Evolutionary conservation across 140 eudicot species (phyloP).

Genomic region (Senecio squalidus): DNA sequence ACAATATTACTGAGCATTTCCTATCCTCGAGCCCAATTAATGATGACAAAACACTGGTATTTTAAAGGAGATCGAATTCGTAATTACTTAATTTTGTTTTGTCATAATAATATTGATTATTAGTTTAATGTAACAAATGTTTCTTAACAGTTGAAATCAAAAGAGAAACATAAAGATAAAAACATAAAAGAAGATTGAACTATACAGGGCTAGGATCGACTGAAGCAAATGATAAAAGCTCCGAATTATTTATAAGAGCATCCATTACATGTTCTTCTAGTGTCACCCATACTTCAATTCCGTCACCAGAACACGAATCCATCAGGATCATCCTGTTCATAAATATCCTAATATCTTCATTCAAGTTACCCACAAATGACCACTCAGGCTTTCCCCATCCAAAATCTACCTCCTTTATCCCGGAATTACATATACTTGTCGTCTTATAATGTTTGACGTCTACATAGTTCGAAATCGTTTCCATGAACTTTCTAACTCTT

Average conservation of each 20-base stretch:
- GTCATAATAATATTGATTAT: no score
- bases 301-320: conserved; percentile 16
- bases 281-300: conserved; percentile 28
- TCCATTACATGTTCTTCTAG: conserved; percentile 25
- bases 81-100: no score
- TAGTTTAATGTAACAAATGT: no score
- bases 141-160: no score
- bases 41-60: no score
- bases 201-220: conserved; percentile 23
- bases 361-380: not conserved
- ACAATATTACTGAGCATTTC: no score
- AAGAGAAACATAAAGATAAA: no score
- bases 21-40: no score
- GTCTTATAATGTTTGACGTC: not conserved
- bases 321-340: conserved; percentile 4
- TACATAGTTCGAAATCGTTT: not conserved
- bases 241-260: not conserved
- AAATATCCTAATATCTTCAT: not conserved
- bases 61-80: no score
- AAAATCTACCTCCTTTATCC: conserved; percentile 19
- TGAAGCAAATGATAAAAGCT: conserved; percentile 12
- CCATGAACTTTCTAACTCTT: not conserved
- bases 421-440: conserved; percentile 22
- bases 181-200: no score
- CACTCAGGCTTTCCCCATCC: conserved; percentile 46